Percentiles rank a stretch among this genome's conserved stretches.
phyloP scores from a whole-genome alignment of 2,329 filamentous ascomycete genomes.

The Truncatella angustata region DNA sequence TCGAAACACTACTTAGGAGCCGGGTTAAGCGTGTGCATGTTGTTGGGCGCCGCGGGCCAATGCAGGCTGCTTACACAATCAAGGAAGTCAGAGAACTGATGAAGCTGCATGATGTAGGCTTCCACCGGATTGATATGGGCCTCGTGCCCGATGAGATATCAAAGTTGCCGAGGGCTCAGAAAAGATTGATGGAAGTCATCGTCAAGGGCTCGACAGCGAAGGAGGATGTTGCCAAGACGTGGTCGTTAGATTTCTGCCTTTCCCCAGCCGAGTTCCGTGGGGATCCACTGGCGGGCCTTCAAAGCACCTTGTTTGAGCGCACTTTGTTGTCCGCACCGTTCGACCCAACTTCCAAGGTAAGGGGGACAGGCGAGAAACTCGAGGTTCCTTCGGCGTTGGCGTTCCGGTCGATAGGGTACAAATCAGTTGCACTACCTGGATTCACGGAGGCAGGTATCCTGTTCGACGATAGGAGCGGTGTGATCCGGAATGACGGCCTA shows the following conservation, averaged over 20 bases:
- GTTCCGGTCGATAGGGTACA: slow-evolving; percentile 95
- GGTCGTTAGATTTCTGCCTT: slow-evolving; percentile 85
- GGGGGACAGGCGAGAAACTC: slow-evolving; percentile 46
- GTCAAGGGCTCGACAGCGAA: slow-evolving; percentile 66
- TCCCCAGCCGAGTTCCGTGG: slow-evolving; percentile 69
- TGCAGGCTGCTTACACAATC: slow-evolving; percentile 94
- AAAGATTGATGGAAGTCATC: slow-evolving; percentile 77
- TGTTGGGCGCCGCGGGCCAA: slow-evolving; percentile 84
- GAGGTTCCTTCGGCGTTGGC: slow-evolving; percentile 67
- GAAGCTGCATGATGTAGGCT: slow-evolving; percentile 69
- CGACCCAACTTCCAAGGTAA: slow-evolving; percentile 48
- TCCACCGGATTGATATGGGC: slow-evolving; percentile 64
- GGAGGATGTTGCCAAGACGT: slow-evolving; percentile 59
- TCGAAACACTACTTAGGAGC: slow-evolving; percentile 71
- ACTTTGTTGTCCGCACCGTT: slow-evolving; percentile 55
- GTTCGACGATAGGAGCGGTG: slow-evolving; percentile 72
- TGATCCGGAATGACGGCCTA: slow-evolving; percentile 78
- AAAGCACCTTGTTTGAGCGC: slow-evolving; percentile 66
- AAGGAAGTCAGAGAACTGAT: slow-evolving; percentile 91
- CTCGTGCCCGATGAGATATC: slow-evolving; percentile 68
- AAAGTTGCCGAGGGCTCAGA: slow-evolving; percentile 70
- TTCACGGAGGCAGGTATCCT: slow-evolving; percentile 71
- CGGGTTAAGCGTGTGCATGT: slow-evolving; percentile 77
- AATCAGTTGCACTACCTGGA: slow-evolving; percentile 73
- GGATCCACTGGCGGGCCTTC: slow-evolving; percentile 47